Percentiles rank a stretch among this genome's conserved stretches.
Evolutionary conservation across 441 rosid species (phyloP).

Genomic region (Kokia cookei): DNA sequence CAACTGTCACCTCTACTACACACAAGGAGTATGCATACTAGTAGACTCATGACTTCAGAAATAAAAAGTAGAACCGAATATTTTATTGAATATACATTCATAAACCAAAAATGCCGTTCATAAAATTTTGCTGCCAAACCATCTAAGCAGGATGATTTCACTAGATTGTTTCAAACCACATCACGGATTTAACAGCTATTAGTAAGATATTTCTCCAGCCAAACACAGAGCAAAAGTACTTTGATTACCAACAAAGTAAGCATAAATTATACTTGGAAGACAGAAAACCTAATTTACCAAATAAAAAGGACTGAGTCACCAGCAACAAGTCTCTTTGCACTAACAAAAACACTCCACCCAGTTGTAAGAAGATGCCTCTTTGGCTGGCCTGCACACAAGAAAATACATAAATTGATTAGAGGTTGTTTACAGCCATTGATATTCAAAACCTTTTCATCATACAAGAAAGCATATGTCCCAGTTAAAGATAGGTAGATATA

Average conservation of each 20-base stretch:
- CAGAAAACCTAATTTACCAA: constrained; percentile 42
- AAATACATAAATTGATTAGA: background rate
- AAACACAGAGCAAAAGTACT: background rate
- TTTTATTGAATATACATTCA: background rate
- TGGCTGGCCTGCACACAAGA: constrained; percentile 72
- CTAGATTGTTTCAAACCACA: background rate
- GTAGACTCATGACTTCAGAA: background rate
- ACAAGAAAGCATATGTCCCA: background rate
- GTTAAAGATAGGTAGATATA: background rate
- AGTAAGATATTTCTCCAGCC: background rate
- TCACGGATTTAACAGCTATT: background rate
- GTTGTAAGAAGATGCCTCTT: constrained; percentile 96
- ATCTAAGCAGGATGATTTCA: background rate
- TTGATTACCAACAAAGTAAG: background rate
- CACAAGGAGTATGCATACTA: background rate
- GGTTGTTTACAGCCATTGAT: background rate
- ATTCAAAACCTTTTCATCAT: background rate
- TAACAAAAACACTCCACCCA: constrained; percentile 93
- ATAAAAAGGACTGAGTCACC: constrained; percentile 92
- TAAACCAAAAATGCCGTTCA: background rate
- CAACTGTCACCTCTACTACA: background rate
- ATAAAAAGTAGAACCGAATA: background rate
- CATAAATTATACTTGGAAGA: background rate
- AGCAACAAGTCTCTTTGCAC: constrained; percentile 84
- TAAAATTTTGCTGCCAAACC: background rate